Conservation (phyloP, 345 rosid species). For the Murraya paniculata region DNA sequence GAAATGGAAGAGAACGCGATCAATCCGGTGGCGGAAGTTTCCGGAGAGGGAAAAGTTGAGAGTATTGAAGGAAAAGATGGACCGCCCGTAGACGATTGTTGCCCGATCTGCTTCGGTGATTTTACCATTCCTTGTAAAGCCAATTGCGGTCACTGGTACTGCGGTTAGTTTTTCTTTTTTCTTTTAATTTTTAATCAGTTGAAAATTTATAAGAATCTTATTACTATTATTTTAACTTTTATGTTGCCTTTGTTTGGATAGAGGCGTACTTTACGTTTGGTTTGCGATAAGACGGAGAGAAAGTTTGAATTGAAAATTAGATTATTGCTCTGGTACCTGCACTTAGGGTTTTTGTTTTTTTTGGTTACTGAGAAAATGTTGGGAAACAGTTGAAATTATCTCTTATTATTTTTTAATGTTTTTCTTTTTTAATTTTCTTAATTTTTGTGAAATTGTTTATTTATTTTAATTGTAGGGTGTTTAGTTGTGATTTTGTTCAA, state of each 20-base stretch:
- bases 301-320: background rate
- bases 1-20: background rate
- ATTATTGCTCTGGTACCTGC: background rate
- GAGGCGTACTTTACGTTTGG: background rate
- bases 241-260: background rate
- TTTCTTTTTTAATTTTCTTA: background rate
- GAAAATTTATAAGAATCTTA: background rate
- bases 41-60: conserved; percentile 13
- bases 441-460: background rate
- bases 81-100: conserved; percentile 79
- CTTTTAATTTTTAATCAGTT: background rate
- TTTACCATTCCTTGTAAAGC: conserved; percentile 70
- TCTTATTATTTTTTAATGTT: background rate
- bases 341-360: background rate
- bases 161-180: conserved; percentile 47
- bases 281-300: background rate
- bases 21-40: conserved; percentile 4
- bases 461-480: background rate
- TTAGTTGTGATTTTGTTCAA: background rate
- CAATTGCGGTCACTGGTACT: conserved; percentile 90
- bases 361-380: background rate
- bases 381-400: background rate
- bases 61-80: conserved; percentile 22
- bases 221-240: background rate
- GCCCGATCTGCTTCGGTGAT: conserved; percentile 76